Conservation (phyloP, 2,329 filamentous ascomycete genomes). For the Cytospora schulzeri region DNA sequence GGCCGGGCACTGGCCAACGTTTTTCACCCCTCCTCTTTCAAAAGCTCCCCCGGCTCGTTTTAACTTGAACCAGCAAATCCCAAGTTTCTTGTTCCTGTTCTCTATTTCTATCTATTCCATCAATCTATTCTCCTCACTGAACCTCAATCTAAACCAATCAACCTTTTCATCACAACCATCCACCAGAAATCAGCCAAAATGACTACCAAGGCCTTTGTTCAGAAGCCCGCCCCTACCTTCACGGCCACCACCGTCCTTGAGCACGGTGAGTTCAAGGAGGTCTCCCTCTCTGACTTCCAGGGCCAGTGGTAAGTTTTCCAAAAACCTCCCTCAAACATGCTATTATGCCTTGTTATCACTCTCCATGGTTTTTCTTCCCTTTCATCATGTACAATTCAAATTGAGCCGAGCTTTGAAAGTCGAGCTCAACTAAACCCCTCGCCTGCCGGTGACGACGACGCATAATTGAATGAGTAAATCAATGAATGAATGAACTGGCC, state of each 20-base stretch:
- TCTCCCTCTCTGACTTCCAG: conserved; percentile 46
- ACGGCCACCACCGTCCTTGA: conserved; percentile 53
- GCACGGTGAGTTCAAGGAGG: conserved; percentile 50
- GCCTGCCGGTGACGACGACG: neutral
- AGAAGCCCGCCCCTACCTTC: conserved; percentile 52
- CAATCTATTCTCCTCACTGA: neutral
- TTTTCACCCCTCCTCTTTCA: conserved; percentile 19
- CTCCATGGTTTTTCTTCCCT: too few species aligned
- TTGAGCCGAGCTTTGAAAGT: neutral
- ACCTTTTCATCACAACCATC: neutral
- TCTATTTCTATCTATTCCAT: neutral
- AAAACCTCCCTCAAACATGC: conserved; percentile 6
- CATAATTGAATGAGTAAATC: too few species aligned
- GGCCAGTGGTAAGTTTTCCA: conserved; percentile 47
- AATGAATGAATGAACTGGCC: neutral
- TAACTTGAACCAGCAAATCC: conserved; percentile 11
- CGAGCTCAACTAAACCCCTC: neutral
- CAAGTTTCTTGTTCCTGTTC: neutral
- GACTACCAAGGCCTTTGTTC: conserved; percentile 48
- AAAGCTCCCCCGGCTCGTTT: conserved; percentile 14
- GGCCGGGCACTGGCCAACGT: conserved; percentile 11
- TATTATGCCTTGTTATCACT: neutral
- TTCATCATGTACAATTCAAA: too few species aligned
- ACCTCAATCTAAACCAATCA: neutral
- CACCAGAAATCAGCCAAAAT: conserved; percentile 35